Evolutionary conservation across 257 asterid genomes (phyloP), one percentile per base, ranked within the genome.

Genomic region (Rauvolfia tetraphylla): DNA sequence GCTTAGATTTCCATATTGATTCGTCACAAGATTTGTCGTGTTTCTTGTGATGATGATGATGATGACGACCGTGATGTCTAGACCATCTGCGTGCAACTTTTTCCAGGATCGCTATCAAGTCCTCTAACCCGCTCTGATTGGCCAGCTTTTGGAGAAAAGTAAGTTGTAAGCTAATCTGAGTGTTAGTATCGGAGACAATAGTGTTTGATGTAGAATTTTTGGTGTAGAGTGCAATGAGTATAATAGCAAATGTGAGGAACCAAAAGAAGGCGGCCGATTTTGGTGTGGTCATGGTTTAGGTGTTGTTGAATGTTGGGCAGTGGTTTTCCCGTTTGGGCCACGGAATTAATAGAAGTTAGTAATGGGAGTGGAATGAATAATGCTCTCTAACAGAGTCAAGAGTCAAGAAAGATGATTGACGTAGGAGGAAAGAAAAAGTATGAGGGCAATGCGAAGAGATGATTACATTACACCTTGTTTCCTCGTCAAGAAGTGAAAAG

Each of bases 351-450:
- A 59, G 22, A 66, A 66, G 51, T 74, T 56, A 33, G 79, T 66
- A 14, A 34, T 17, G 38, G 68, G 62, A 53, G 36, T 33, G 54
- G 63, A 36, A 14, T 22, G 79, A 53, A 51, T 58, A 81, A 75
- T 68, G 38, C 77, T 74, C 77, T 74, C 76, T 46, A 11, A 46
- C 51, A 46, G 51, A 11, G 70, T 67, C 68, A 68, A 17, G 59
- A 29, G 69, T 72, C 76, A 80, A 46, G 63, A 67, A 42, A 49
- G 46, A 44, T 25, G 80, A 76, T 85, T 83, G 82, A 62, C 94
- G 89, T 93, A 86, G 88, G 90, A 78, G 81, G 88, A 81, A 93
- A 89, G 93, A 46, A 46, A 81, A 93, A 89, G 93, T n/a, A n/a
- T n/a, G n/a, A n/a, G n/a, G n/a, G n/a, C n/a, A n/a, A n/a, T 38